A percentile compares a stretch with the other conserved stretches of the same genome.
Conservation (phyloP, 1,284 basidiomycete genomes). For the Cutaneotrichosporon sp. region DNA sequence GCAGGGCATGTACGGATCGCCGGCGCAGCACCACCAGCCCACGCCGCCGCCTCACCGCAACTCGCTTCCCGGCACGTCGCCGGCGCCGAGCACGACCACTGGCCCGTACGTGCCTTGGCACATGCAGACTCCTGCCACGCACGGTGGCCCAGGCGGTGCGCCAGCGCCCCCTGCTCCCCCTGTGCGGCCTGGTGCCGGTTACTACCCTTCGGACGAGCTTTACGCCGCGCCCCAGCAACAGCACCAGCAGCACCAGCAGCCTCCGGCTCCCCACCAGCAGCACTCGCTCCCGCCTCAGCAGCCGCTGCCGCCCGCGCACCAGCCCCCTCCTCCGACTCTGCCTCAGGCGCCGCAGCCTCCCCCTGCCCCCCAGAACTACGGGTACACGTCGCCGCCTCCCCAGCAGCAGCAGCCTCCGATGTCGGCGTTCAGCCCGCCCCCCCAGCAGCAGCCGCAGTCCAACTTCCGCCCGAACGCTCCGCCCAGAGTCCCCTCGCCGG, state of each 20-base stretch:
- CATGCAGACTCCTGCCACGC: slow-evolving; percentile 40
- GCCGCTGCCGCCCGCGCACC: neutral
- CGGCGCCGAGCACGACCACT: slow-evolving; percentile 17
- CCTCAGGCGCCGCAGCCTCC: slow-evolving; percentile 18
- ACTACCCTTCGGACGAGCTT: slow-evolving; percentile 51
- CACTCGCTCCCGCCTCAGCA: neutral
- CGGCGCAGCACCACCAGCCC: slow-evolving; percentile 11
- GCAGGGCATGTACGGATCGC: neutral
- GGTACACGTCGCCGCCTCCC: slow-evolving; percentile 2
- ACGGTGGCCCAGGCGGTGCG: neutral
- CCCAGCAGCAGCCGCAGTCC: slow-evolving; percentile 3
- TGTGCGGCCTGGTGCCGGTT: slow-evolving; percentile 30
- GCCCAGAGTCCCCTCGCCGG: neutral
- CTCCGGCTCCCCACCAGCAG: slow-evolving; percentile 11
- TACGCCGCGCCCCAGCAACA: slow-evolving; percentile 34
- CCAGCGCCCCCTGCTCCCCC: slow-evolving; percentile 25
- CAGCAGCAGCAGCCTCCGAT: neutral
- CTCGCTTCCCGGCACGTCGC: slow-evolving; percentile 6
- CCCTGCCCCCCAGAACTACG: slow-evolving; percentile 11
- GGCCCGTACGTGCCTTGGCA: slow-evolving; percentile 48
- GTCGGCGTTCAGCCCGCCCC: too few relatives aligned
- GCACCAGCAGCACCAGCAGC: slow-evolving; percentile 19
- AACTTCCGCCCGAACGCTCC: neutral
- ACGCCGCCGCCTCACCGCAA: slow-evolving; percentile 8
- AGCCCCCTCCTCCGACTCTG: slow-evolving; percentile 1